Conservation (phyloP, 2,329 filamentous ascomycete genomes). For the Arthrobotrys iridis region DNA sequence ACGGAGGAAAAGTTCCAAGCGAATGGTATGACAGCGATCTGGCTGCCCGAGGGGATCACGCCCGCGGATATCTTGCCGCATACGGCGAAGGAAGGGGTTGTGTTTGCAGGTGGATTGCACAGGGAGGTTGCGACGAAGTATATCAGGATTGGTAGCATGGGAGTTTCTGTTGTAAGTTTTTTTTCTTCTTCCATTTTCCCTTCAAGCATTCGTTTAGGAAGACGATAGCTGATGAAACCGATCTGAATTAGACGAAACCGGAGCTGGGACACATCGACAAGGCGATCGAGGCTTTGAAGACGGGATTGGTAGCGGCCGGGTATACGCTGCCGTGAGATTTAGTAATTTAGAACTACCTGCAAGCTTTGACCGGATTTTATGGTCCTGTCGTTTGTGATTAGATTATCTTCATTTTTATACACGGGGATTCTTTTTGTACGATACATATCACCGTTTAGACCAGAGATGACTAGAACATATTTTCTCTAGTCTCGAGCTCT, state of each 20-base stretch:
- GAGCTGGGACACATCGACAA: slow-evolving; percentile 82
- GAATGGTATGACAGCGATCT: slow-evolving; percentile 97
- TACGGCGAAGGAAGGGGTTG: slow-evolving; percentile 83
- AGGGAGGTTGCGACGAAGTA: slow-evolving; percentile 95
- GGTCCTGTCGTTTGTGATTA: no score
- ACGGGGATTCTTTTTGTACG: slow-evolving; percentile 5
- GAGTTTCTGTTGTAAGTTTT: slow-evolving; percentile 78
- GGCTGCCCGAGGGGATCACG: slow-evolving; percentile 84
- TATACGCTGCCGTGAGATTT: slow-evolving; percentile 63
- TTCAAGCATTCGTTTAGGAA: slow-evolving; percentile 9
- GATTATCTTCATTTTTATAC: background rate
- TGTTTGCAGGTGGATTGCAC: slow-evolving; percentile 95
- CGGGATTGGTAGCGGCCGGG: slow-evolving; percentile 78
- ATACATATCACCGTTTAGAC: slow-evolving; percentile 8
- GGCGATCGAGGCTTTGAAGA: slow-evolving; percentile 80
- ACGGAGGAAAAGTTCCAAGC: slow-evolving; percentile 88
- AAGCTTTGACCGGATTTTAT: background rate
- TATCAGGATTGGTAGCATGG: slow-evolving; percentile 97
- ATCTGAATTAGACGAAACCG: slow-evolving; percentile 72
- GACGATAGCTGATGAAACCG: slow-evolving; percentile 8
- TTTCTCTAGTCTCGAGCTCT: no score
- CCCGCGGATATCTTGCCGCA: slow-evolving; percentile 85
- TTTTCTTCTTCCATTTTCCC: background rate
- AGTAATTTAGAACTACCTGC: background rate
- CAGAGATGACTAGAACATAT: background rate